Conservation (phyloP, 2,329 filamentous ascomycete genomes). For the Lachnellula cervina region DNA sequence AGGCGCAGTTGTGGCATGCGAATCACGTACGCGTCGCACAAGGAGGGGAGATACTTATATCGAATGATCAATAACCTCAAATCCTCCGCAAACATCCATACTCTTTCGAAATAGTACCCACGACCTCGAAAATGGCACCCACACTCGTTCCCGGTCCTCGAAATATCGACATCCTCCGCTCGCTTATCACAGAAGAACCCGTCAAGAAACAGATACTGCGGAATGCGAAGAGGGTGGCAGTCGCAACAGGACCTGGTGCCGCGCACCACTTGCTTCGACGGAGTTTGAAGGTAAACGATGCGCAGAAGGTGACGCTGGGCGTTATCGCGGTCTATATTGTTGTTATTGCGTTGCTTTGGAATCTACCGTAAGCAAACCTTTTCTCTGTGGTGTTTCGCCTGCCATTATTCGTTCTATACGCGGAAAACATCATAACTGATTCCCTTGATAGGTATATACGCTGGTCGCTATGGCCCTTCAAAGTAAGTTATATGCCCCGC, state of each 20-base stretch:
- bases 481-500: conserved; percentile 43
- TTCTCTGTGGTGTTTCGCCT: no score
- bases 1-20: no score
- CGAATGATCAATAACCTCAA: no score
- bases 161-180: background rate
- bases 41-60: no score
- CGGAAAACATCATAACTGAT: no score
- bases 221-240: conserved; percentile 8
- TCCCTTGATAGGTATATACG: conserved; percentile 48
- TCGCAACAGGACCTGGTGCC: conserved; percentile 15
- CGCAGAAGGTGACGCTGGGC: conserved; percentile 66
- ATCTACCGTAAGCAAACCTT: conserved; percentile 47
- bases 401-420: no score
- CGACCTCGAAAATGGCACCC: background rate
- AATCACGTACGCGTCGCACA: no score
- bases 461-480: conserved; percentile 75
- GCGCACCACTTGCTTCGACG: conserved; percentile 17
- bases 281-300: conserved; percentile 44
- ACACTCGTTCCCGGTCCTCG: background rate
- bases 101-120: no score
- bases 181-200: conserved; percentile 1
- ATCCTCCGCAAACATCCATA: no score
- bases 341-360: conserved; percentile 72
- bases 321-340: conserved; percentile 69
- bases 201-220: background rate